A percentile compares a stretch with the other conserved stretches of the same genome.
These are phyloP conservation scores for Verticillium nonalfalfae DNA, from an alignment of 2,329 filamentous ascomycete species.

Conservation along the genomic window DNA sequence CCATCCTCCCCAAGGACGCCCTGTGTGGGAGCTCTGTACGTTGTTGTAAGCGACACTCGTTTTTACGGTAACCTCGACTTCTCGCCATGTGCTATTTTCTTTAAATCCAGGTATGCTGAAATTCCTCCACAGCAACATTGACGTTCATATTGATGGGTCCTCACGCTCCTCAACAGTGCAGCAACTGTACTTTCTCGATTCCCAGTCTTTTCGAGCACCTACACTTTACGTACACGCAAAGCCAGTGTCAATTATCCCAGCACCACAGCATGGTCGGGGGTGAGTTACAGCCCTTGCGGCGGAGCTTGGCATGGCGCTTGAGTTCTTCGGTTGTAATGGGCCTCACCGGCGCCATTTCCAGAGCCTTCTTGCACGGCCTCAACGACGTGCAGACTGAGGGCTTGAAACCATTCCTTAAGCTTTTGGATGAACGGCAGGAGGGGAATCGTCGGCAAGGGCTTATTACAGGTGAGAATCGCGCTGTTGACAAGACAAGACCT, in stretches of 20 bases:
- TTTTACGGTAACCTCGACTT: not conserved
- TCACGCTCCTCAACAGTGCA: not conserved
- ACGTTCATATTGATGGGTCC: not conserved
- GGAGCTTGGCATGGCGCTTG: constrained; percentile 63
- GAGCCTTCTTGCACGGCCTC: constrained; percentile 67
- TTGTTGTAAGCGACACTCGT: not conserved
- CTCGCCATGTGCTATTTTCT: not conserved
- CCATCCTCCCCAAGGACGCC: too few species aligned
- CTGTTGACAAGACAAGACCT: too few species aligned
- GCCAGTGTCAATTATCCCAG: too few species aligned
- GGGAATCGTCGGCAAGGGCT: constrained; percentile 66
- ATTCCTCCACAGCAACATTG: not conserved
- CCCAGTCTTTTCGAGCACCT: too few species aligned
- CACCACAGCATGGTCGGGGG: not conserved
- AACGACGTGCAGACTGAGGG: constrained; percentile 74
- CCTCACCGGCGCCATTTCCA: constrained; percentile 61
- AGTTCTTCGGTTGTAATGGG: constrained; percentile 72
- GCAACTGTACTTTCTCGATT: not conserved
- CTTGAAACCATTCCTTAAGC: constrained; percentile 64
- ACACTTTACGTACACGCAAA: too few species aligned
- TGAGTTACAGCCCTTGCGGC: constrained; percentile 27
- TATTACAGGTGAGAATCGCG: constrained; percentile 52
- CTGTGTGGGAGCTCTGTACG: not conserved
- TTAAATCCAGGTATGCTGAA: not conserved
- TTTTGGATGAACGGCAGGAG: constrained; percentile 67